These are phyloP conservation scores for Xylariaceae sp. DNA, from an alignment of 2,329 filamentous ascomycete genomes.

Conservation along the genomic window DNA sequence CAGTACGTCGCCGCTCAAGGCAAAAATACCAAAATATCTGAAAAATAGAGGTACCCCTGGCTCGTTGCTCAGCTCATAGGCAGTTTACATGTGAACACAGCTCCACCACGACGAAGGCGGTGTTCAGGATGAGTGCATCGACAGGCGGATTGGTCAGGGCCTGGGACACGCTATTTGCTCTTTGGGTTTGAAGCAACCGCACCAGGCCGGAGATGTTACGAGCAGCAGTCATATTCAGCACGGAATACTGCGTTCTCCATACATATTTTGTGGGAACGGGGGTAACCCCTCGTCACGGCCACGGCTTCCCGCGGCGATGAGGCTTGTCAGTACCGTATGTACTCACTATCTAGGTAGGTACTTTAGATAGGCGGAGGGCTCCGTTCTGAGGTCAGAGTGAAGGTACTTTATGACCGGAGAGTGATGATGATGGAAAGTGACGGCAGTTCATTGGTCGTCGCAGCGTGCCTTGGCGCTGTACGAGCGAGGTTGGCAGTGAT, in stretches of 20 bases:
- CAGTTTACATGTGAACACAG: neutral
- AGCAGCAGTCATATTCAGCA: neutral
- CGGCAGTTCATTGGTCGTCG: slow-evolving; percentile 5
- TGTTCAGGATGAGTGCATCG: neutral
- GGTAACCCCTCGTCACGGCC: neutral
- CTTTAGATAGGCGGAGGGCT: too few relatives aligned
- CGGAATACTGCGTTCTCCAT: neutral
- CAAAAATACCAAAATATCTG: neutral
- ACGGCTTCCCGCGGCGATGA: neutral
- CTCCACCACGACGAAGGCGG: neutral
- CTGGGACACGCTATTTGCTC: neutral
- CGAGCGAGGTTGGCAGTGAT: neutral
- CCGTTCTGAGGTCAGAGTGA: too few relatives aligned
- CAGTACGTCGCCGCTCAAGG: neutral
- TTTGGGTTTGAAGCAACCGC: neutral
- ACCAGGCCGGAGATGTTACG: neutral
- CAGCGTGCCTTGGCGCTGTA: slow-evolving; percentile 7
- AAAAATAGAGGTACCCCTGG: neutral
- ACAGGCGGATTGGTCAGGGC: neutral
- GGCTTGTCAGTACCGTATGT: neutral
- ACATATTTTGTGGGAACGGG: neutral
- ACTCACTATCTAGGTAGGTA: too few relatives aligned
- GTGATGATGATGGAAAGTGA: neutral
- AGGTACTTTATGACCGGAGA: too few relatives aligned
- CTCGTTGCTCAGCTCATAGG: neutral